phyloP scores from a whole-genome alignment of 345 rosid genomes.

The Citrus medica region DNA sequence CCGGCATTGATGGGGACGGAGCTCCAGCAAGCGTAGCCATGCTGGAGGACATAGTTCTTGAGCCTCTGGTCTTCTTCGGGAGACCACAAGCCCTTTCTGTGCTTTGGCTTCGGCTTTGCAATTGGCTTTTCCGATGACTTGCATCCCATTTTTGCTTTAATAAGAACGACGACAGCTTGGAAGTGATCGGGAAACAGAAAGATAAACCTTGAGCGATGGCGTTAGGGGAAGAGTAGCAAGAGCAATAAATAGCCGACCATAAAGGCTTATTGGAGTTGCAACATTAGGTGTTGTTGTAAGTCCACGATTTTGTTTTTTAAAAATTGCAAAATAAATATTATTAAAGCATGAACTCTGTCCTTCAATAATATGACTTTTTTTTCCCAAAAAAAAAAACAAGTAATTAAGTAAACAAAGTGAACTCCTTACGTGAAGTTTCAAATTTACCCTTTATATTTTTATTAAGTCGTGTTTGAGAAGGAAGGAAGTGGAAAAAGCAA shows the following conservation, averaged over 20 bases:
- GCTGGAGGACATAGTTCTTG: slow-evolving; percentile 45
- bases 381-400: neutral
- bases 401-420: neutral
- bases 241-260: slow-evolving; percentile 35
- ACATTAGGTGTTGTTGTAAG: slow-evolving; percentile 19
- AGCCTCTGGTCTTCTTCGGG: slow-evolving; percentile 95
- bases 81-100: slow-evolving; percentile 92
- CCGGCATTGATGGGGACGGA: slow-evolving; percentile 85
- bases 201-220: slow-evolving; percentile 7
- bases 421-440: neutral
- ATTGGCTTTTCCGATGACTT: slow-evolving; percentile 49
- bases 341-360: neutral
- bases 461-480: neutral
- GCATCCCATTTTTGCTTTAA: slow-evolving; percentile 30
- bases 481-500: neutral
- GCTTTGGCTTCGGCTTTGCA: slow-evolving; percentile 45
- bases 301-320: neutral
- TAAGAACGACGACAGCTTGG: neutral
- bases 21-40: slow-evolving; percentile 92
- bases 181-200: neutral
- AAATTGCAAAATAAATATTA: neutral
- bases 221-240: neutral
- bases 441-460: neutral
- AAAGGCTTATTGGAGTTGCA: slow-evolving; percentile 12
- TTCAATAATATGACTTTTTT: neutral